Base-by-base conservation (phyloP, 768 basidiomycete genomes). In the Coprinellus micaceus region DNA sequence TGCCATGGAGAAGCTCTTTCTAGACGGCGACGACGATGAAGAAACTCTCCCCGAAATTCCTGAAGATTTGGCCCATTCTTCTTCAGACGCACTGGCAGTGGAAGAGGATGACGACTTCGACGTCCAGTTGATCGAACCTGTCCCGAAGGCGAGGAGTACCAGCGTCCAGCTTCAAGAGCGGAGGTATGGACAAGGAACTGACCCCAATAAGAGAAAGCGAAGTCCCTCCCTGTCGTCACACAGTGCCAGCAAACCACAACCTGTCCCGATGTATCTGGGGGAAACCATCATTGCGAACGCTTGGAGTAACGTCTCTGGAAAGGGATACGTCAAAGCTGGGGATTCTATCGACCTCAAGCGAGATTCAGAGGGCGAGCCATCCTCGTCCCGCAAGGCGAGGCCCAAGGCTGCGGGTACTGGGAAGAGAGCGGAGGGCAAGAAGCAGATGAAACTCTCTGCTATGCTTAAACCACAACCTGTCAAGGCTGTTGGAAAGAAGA, bases 231-330 rank as follows among this genome's bases (percentile, higher is more conserved):
- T 45, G 15, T 43, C 40, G 5, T 43, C 1, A 88, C 88, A 55
- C 15, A 46, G 60, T 51, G 12, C 56, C 55, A 50, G 43, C 54
- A 21, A 59, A 62, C 57, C 60, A 19, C 26, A 48, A 33, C 49
- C 30, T 1, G 29, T 48, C 44, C 74, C 76, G 1, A 74, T 68
- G 11, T 91, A 88, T 64, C 61, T 91, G 25, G 89, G 89, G 11
- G 85, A 84, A 48, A 75, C 90, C 49, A 58, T 90, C 10, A 78
- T 90, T 22, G 77, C 80, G 21, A 86, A 88, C 63, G 89, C 88
- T 10, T 91, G 88, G 88, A 89, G 87, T 60, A 91, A 85, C 39
- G 86, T 81, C 13, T 86, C 81, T 48, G 89, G 89, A 1, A 82
- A 78, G 61, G 85, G 86, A 3, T 89, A 90, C 58, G 74, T 89